Evolutionary conservation across 2,329 filamentous ascomycete species (phyloP).

Genomic region (Fusarium goolgardi): DNA sequence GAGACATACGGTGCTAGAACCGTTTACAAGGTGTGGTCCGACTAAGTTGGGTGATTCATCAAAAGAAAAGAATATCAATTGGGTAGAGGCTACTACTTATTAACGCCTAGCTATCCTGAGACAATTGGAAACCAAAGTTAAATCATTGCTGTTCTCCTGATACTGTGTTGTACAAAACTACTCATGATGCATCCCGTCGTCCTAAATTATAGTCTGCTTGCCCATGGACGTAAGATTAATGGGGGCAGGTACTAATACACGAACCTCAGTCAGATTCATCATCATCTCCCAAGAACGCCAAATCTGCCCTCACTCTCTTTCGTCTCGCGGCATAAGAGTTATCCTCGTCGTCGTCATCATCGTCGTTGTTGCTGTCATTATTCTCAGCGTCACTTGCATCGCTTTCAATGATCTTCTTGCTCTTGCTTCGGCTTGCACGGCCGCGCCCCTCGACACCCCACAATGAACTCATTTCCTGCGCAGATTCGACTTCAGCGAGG

Average conservation of each 20-base stretch:
- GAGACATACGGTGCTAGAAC: slow-evolving; percentile 83
- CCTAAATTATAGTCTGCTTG: slow-evolving; percentile 11
- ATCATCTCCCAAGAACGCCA: slow-evolving; percentile 76
- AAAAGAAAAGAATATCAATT: slow-evolving; percentile 15
- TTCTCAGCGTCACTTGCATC: slow-evolving; percentile 47
- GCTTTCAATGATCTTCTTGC: slow-evolving; percentile 50
- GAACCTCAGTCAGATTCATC: slow-evolving; percentile 68
- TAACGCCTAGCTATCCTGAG: slow-evolving; percentile 27
- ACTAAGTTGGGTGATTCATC: slow-evolving; percentile 51
- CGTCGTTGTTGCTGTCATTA: slow-evolving; percentile 41
- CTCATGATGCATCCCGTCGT: slow-evolving; percentile 32
- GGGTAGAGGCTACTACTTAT: slow-evolving; percentile 23
- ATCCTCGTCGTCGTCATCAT: slow-evolving; percentile 48
- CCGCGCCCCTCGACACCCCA: slow-evolving; percentile 72
- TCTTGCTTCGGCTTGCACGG: slow-evolving; percentile 57
- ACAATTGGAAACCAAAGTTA: slow-evolving; percentile 18
- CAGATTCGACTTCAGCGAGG: slow-evolving; percentile 82
- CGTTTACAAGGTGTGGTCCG: slow-evolving; percentile 88
- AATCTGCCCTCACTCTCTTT: slow-evolving; percentile 62
- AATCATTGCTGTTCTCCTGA: slow-evolving; percentile 2
- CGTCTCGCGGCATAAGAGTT: slow-evolving; percentile 57
- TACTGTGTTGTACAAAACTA: slow-evolving; percentile 29
- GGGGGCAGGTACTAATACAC: not conserved
- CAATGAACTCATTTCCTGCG: slow-evolving; percentile 80
- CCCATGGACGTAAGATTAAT: slow-evolving; percentile 9